phyloP scores from a whole-genome alignment of 2,329 filamentous ascomycete species.

The Sporothrix pseudoabietina region DNA sequence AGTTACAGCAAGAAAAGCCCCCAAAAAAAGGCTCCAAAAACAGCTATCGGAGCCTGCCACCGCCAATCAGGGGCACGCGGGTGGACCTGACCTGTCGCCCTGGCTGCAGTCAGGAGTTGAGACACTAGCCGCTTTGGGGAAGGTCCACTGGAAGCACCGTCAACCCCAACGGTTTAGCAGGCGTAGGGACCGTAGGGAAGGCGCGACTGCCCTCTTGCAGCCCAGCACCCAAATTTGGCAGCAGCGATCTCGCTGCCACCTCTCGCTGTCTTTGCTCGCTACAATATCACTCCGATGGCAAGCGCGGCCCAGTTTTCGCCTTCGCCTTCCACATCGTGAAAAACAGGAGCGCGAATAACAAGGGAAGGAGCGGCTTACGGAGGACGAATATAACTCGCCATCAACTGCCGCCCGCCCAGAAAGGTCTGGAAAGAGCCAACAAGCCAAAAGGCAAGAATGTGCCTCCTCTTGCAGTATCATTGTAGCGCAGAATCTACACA shows the following conservation, averaged over 20 bases:
- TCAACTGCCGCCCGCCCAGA: neutral
- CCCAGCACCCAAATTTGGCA: neutral
- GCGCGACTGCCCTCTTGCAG: neutral
- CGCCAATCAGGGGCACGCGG: constrained; percentile 27
- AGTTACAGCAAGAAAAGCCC: constrained; percentile 12
- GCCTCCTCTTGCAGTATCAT: neutral
- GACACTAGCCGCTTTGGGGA: constrained; percentile 24
- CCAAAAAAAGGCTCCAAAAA: constrained; percentile 20
- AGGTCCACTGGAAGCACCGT: constrained; percentile 7
- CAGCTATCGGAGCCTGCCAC: constrained; percentile 17
- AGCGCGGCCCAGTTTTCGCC: constrained; percentile 27
- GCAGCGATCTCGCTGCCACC: constrained; percentile 29
- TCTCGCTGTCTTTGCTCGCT: constrained; percentile 27
- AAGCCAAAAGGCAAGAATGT: neutral
- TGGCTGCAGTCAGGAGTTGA: constrained; percentile 14
- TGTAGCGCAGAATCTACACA: too few relatives aligned
- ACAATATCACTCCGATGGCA: constrained; percentile 30
- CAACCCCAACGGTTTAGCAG: constrained; percentile 30
- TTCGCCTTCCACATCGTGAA: constrained; percentile 18
- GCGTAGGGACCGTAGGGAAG: neutral
- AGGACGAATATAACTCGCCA: constrained; percentile 18
- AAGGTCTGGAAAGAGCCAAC: neutral
- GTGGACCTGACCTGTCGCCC: constrained; percentile 14
- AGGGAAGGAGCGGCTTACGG: neutral
- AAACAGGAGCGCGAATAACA: constrained; percentile 17